Evolutionary conservation across 805 yeast genomes (phyloP).

Genomic region (Candida incommunis): DNA sequence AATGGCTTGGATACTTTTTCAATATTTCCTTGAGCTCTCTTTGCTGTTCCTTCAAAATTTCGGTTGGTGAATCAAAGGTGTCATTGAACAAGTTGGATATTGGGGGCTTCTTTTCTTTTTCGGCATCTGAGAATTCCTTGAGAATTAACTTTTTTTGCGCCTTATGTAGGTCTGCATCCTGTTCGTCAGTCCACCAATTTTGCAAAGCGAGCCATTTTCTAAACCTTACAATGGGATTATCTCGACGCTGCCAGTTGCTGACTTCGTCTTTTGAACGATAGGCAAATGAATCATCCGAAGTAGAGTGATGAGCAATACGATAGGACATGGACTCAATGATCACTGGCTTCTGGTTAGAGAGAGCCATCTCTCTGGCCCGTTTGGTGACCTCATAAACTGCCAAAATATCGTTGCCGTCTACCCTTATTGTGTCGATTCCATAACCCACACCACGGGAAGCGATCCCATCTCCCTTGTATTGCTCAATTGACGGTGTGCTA

Average conservation of each 20-base stretch:
- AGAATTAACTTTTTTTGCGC: conserved; percentile 15
- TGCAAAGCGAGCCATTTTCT: conserved; percentile 19
- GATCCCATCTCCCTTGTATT: conserved; percentile 23
- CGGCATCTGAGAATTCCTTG: conserved; percentile 17
- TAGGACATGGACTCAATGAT: conserved; percentile 24
- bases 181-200: conserved; percentile 19
- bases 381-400: conserved; percentile 18
- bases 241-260: conserved; percentile 21
- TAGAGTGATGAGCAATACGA: conserved; percentile 23
- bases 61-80: conserved; percentile 12
- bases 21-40: conserved; percentile 17
- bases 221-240: conserved; percentile 20
- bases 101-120: conserved; percentile 17
- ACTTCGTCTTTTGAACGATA: conserved; percentile 20
- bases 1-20: conserved; percentile 17
- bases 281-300: conserved; percentile 23
- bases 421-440: conserved; percentile 22
- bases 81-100: conserved; percentile 16
- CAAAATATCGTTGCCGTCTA: conserved; percentile 21
- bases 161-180: conserved; percentile 13
- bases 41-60: conserved; percentile 15
- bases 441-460: conserved; percentile 21
- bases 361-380: conserved; percentile 15
- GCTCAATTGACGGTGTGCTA: conserved; percentile 20
- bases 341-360: conserved; percentile 15